Evolutionary conservation across 2,329 filamentous ascomycete species (phyloP), one percentile per base, ranked within the genome.

Genomic region (Magnaporthiopsis rhizophila): DNA sequence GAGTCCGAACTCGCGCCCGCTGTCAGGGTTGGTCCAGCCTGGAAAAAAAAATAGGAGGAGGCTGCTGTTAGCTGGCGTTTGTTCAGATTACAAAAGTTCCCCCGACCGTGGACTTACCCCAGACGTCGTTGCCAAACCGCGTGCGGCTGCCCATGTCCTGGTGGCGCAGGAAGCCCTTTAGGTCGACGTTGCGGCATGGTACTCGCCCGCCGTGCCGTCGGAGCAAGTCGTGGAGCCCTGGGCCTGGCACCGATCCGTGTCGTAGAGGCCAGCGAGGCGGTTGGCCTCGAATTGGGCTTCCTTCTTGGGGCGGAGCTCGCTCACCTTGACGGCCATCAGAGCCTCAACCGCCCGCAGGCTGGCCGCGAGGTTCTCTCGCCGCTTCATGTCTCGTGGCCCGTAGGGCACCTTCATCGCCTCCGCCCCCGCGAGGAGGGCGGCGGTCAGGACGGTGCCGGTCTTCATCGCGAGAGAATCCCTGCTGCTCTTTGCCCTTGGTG

Each of bases 1-100:
- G 67, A 81, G 80, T 60, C 81, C 77, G 64, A 85, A 84, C 66
- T 85, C 83, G 28, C 82, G 81, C 30, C 81, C 81, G 61, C 78
- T 76, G 0, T 26, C 26, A 26, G 74, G 72, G n/a, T 81, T 79
- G 0, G 80, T 83, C 82, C 82, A 83, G 7, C 82, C 82, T 58
- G 26, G 26, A 26, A 26, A 26, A 26, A 26, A 26, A 26, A 1
- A 26, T 26, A 2, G 36, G n/a, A 38, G 32, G 26, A n/a, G 13
- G 34, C 38, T 21, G 38, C 38, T 21, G 13, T 21, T 15, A 21
- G 13, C 18, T 18, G 38, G 3, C 13, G 38, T 15, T 26, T 26
- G 26, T 26, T 26, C 26, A 26, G 26, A 26, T 26, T 26, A 26
- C 26, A 26, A 3, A 26, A 26, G 26, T 26, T 26, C 26, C 26